A percentile compares a stretch with the other conserved stretches of the same genome.
Conservation (phyloP, 768 basidiomycete species). For the Phylloporus sp. region DNA sequence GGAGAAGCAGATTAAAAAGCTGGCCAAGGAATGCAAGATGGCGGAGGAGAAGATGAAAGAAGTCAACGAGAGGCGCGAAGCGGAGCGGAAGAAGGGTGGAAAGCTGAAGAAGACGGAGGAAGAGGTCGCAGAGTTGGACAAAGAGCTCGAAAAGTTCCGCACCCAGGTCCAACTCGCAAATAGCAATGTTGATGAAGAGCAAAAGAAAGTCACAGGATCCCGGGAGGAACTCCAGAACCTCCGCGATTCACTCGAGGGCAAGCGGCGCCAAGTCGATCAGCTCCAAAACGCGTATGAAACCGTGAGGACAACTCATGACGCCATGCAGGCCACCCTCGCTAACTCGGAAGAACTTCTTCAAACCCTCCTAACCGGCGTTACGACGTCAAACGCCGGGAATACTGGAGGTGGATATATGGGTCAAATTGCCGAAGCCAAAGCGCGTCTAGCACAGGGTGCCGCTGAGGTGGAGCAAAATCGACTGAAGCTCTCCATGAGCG, state of each 20-base stretch:
- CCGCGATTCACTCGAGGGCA: conserved; percentile 51
- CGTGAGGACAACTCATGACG: conserved; percentile 67
- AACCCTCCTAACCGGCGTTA: conserved; percentile 88
- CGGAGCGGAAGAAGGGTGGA: conserved; percentile 90
- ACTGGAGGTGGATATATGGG: conserved; percentile 94
- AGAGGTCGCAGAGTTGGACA: conserved; percentile 71
- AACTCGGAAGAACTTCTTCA: conserved; percentile 92
- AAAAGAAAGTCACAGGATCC: conserved; percentile 49
- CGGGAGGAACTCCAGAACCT: conserved; percentile 62
- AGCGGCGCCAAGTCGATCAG: conserved; percentile 54
- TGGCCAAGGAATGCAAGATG: conserved; percentile 49
- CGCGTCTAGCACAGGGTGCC: conserved; percentile 65
- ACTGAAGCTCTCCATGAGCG: conserved; percentile 67
- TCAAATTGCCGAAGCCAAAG: conserved; percentile 83
- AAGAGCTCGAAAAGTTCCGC: conserved; percentile 73
- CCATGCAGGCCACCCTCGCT: conserved; percentile 54
- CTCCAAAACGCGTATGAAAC: conserved; percentile 52
- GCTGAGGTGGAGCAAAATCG: conserved; percentile 85
- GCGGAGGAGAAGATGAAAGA: conserved; percentile 65
- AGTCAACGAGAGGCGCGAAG: conserved; percentile 74
- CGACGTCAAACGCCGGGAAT: conserved; percentile 60
- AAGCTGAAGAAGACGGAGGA: conserved; percentile 86
- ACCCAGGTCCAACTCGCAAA: conserved; percentile 85
- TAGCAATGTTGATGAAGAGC: conserved; percentile 74
- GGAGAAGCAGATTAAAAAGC: conserved; percentile 47